phyloP scores from a whole-genome alignment of 495 filamentous ascomycete species.

The Baudoinia panamericana region DNA sequence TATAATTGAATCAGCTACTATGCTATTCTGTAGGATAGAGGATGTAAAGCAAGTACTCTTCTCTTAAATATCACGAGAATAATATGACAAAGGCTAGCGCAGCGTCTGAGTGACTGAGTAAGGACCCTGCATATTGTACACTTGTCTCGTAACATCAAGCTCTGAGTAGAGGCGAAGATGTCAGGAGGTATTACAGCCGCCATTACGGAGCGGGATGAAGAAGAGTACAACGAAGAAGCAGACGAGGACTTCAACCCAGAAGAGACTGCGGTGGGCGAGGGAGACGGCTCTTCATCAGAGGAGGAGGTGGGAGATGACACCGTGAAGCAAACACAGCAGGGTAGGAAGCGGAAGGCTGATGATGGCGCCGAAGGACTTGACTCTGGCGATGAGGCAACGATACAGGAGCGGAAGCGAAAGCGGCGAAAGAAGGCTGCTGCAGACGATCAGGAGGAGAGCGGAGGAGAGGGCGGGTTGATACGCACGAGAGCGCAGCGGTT shows the following conservation, averaged over 20 bases:
- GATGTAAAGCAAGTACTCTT: no score
- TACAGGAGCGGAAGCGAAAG: slow-evolving; percentile 15
- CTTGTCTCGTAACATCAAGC: no score
- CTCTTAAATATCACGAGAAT: no score
- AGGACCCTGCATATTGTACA: no score
- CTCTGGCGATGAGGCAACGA: slow-evolving; percentile 23
- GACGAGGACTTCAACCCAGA: slow-evolving; percentile 24
- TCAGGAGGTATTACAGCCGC: no score
- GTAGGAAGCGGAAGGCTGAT: slow-evolving; percentile 12
- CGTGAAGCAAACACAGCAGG: slow-evolving; percentile 2
- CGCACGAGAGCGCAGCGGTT: slow-evolving; percentile 50
- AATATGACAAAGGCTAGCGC: no score
- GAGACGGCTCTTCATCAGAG: slow-evolving; percentile 13
- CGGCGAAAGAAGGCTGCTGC: slow-evolving; percentile 5
- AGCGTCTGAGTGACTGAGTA: no score
- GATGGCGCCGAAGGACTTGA: slow-evolving; percentile 16
- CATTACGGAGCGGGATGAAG: no score
- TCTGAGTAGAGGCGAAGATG: no score
- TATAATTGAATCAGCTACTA: no score
- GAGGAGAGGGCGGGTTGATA: slow-evolving; percentile 65
- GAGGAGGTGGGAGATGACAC: slow-evolving; percentile 9
- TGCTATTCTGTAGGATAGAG: no score
- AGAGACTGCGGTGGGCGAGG: slow-evolving; percentile 5
- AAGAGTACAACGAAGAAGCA: slow-evolving; percentile 17
- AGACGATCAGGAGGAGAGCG: slow-evolving; percentile 12